Percentiles rank a stretch among this genome's conserved stretches.
These are phyloP conservation scores for Catenaria anguillulae DNA, from an alignment of 371 early-diverging fungal genomes.

Conservation along the genomic window DNA sequence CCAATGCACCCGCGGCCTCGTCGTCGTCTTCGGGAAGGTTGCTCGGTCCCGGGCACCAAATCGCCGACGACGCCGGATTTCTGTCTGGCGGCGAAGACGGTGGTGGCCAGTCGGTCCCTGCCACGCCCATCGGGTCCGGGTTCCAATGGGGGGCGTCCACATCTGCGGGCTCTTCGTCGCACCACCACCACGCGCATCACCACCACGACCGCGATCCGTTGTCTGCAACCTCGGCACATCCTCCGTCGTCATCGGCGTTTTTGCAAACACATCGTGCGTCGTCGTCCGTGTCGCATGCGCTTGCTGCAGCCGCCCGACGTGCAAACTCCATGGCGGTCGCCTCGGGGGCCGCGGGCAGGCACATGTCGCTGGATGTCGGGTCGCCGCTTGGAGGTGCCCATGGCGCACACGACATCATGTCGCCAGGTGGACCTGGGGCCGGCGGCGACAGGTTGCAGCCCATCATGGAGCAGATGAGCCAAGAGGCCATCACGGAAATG, in stretches of 20 bases:
- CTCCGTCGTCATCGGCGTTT: neutral
- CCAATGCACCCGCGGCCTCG: too few relatives aligned
- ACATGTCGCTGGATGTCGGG: conserved; percentile 14
- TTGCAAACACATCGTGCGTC: too few relatives aligned
- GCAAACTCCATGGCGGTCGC: neutral
- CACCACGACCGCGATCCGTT: too few relatives aligned
- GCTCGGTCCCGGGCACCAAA: too few relatives aligned
- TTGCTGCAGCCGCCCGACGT: neutral
- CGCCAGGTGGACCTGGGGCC: neutral
- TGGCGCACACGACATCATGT: conserved; percentile 16
- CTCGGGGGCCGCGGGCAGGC: neutral
- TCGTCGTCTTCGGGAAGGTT: too few relatives aligned
- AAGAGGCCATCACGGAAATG: conserved; percentile 84
- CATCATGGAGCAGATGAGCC: conserved; percentile 77
- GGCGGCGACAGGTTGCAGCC: conserved; percentile 33
- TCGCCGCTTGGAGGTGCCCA: neutral
- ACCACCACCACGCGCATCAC: neutral
- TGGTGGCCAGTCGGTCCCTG: neutral
- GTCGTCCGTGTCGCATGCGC: neutral
- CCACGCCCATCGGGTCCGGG: neutral
- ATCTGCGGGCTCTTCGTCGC: neutral
- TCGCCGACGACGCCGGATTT: neutral
- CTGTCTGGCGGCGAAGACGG: neutral
- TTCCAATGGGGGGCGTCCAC: too few relatives aligned
- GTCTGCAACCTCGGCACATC: too few relatives aligned